phyloP scores from a whole-genome alignment of 108 stramenopile species.

The Ochromonas danica region DNA sequence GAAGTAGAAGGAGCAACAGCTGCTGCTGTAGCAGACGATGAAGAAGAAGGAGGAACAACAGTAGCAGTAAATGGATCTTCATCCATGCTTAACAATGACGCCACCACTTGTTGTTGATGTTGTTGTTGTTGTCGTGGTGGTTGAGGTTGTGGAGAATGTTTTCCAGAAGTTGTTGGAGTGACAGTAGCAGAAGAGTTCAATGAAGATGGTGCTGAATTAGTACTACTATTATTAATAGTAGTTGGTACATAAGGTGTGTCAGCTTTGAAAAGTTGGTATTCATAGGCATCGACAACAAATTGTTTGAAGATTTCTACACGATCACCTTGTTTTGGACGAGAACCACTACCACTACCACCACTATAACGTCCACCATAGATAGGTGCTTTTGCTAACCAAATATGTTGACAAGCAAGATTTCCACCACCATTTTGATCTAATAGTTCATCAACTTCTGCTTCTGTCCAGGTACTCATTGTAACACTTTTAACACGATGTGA shows the following conservation, averaged over 20 bases:
- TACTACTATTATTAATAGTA: conserved; percentile 1
- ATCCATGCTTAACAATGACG: no score
- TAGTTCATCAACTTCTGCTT: conserved; percentile 36
- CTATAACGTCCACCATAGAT: conserved; percentile 18
- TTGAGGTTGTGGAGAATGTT: conserved; percentile 7
- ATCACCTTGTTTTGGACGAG: conserved; percentile 36
- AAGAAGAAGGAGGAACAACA: background rate
- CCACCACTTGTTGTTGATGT: conserved; percentile 39
- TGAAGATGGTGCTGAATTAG: conserved; percentile 12
- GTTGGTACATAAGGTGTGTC: conserved; percentile 19
- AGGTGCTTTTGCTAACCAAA: conserved; percentile 39
- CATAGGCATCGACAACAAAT: conserved; percentile 32
- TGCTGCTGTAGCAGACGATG: background rate
- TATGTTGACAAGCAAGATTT: conserved; percentile 36
- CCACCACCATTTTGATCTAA: conserved; percentile 35
- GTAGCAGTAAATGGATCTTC: conserved; percentile 3
- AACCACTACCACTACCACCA: conserved; percentile 22
- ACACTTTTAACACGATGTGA: conserved; percentile 84
- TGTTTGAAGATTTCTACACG: conserved; percentile 40
- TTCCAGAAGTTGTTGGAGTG: background rate
- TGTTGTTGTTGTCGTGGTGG: conserved; percentile 32
- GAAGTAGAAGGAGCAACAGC: background rate
- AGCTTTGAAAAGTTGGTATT: background rate
- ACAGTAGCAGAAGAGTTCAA: background rate
- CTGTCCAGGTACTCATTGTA: conserved; percentile 65